These are phyloP conservation scores for Boletellus emodensis DNA, from an alignment of 768 basidiomycete species.

Conservation along the genomic window DNA sequence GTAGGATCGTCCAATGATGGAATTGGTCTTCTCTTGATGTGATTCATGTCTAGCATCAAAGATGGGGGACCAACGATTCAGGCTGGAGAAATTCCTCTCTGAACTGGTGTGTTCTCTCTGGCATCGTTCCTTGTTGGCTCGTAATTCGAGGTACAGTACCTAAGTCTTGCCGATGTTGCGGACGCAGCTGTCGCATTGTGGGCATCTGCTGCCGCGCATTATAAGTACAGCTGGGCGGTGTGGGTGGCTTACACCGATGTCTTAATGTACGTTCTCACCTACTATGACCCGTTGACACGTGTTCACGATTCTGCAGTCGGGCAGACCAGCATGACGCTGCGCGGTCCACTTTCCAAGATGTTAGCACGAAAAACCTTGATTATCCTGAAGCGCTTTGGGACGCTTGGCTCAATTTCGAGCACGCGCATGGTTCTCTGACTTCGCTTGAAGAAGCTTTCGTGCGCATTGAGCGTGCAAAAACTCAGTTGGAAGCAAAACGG, in stretches of 20 bases:
- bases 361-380: slow-evolving; percentile 73
- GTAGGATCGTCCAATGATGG: slow-evolving; percentile 30
- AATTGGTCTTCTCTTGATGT: neutral
- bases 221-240: slow-evolving; percentile 66
- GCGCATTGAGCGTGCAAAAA: slow-evolving; percentile 61
- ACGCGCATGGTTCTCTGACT: slow-evolving; percentile 69
- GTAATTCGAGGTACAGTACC: slow-evolving; percentile 38
- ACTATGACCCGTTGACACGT: neutral
- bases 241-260: slow-evolving; percentile 76
- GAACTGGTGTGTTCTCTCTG: slow-evolving; percentile 53
- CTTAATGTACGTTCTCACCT: slow-evolving; percentile 51
- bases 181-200: slow-evolving; percentile 60
- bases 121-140: neutral
- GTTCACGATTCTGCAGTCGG: slow-evolving; percentile 36
- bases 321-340: slow-evolving; percentile 54
- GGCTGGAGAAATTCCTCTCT: slow-evolving; percentile 80
- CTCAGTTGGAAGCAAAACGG: slow-evolving; percentile 57
- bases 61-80: slow-evolving; percentile 68
- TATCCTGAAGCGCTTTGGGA: slow-evolving; percentile 97
- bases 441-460: slow-evolving; percentile 60
- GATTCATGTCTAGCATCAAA: slow-evolving; percentile 44
- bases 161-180: slow-evolving; percentile 38
- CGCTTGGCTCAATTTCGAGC: slow-evolving; percentile 85
- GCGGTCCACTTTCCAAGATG: slow-evolving; percentile 61
- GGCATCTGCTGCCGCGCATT: slow-evolving; percentile 61